A percentile compares a stretch with the other conserved stretches of the same genome.
phyloP scores from a whole-genome alignment of 495 filamentous ascomycete genomes.

The Immersiella caudata region DNA sequence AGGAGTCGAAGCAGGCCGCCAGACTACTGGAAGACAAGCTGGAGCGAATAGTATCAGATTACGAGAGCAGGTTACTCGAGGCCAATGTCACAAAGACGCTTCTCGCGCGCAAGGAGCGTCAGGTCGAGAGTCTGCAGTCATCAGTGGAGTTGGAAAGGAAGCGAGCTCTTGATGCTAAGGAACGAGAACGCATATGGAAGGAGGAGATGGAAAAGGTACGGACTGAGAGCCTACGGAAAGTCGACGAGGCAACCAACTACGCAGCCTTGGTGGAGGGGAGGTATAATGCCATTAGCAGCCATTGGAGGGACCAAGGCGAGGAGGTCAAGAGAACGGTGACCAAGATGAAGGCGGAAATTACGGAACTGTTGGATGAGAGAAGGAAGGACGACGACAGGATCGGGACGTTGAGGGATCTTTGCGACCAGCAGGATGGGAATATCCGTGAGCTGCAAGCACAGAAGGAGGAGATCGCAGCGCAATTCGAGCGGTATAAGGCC shows the following conservation, averaged over 20 bases:
- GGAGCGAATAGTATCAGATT: constrained; percentile 65
- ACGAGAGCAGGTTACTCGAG: constrained; percentile 71
- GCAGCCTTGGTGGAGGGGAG: constrained; percentile 59
- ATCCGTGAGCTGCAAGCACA: constrained; percentile 59
- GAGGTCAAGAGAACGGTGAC: constrained; percentile 56
- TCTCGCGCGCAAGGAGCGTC: constrained; percentile 75
- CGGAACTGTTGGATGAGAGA: constrained; percentile 50
- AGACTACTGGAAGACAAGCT: constrained; percentile 75
- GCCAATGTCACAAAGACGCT: constrained; percentile 69
- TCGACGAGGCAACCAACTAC: constrained; percentile 63
- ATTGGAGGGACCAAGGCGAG: constrained; percentile 68
- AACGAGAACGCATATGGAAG: constrained; percentile 64
- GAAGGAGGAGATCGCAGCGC: constrained; percentile 60
- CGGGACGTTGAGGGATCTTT: constrained; percentile 59
- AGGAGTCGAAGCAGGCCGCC: constrained; percentile 72
- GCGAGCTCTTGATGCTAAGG: constrained; percentile 57
- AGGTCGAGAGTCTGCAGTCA: constrained; percentile 71
- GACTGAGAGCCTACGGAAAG: constrained; percentile 61
- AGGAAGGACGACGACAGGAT: constrained; percentile 61
- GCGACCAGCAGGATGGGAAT: constrained; percentile 70
- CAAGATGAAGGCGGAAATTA: constrained; percentile 58
- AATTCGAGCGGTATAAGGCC: constrained; percentile 65
- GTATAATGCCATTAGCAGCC: constrained; percentile 70
- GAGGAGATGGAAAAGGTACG: constrained; percentile 64
- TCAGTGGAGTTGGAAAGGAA: constrained; percentile 68